phyloP scores from a whole-genome alignment of 2,329 filamentous ascomycete genomes.

The Aspergillus neotritici region DNA sequence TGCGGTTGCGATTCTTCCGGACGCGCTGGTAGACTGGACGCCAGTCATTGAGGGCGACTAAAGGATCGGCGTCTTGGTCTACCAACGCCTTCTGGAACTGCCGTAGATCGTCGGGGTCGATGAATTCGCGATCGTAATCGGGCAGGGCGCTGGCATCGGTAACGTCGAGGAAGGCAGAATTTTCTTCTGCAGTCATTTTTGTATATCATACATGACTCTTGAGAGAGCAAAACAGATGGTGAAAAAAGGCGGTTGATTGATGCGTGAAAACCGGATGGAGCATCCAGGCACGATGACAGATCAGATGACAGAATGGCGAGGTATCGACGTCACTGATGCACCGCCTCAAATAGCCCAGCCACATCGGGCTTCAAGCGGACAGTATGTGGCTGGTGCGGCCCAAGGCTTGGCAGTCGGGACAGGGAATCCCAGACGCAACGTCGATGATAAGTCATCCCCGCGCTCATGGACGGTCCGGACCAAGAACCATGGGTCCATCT shows the following conservation, averaged over 20 bases:
- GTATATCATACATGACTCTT: conserved; percentile 18
- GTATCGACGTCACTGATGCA: conserved; percentile 8
- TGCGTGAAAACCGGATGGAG: not conserved
- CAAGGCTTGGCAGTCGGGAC: not conserved
- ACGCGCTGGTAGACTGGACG: conserved; percentile 75
- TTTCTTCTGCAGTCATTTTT: conserved; percentile 27
- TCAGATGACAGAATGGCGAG: conserved; percentile 1
- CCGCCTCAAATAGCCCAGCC: conserved; percentile 4
- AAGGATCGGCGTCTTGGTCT: conserved; percentile 70
- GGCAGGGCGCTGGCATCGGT: conserved; percentile 68
- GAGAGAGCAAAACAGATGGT: not conserved
- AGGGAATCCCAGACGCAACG: not conserved
- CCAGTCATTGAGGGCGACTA: conserved; percentile 94
- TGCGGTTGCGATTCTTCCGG: conserved; percentile 42
- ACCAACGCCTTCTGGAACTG: conserved; percentile 76
- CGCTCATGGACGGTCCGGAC: conserved; percentile 5
- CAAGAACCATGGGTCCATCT: conserved; percentile 10
- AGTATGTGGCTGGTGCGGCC: not conserved
- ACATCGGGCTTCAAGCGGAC: not conserved
- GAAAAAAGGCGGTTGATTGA: conserved; percentile 2
- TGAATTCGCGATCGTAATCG: conserved; percentile 74
- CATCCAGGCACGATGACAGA: not conserved
- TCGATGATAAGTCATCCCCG: not conserved
- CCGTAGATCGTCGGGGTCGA: conserved; percentile 64
- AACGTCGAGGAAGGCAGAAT: conserved; percentile 40